phyloP scores from a whole-genome alignment of 2,329 filamentous ascomycete species.

The Alternaria conjuncta region DNA sequence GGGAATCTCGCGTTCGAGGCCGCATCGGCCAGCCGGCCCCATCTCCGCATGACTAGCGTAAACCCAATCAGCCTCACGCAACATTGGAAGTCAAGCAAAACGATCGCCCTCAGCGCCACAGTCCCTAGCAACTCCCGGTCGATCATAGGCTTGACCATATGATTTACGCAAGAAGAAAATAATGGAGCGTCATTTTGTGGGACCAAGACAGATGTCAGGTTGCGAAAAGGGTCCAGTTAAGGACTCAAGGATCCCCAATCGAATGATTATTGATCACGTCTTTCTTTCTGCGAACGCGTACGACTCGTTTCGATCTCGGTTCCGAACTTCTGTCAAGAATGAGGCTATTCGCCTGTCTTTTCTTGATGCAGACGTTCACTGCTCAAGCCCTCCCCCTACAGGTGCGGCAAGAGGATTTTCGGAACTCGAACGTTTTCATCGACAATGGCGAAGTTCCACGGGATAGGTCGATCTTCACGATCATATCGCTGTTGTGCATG shows the following conservation, averaged over 20 bases:
- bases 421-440: background rate
- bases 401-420: background rate
- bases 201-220: background rate
- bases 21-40: background rate
- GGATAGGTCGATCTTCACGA: slow-evolving; percentile 1
- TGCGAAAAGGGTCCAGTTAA: slow-evolving; percentile 2
- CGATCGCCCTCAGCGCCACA: slow-evolving; percentile 1
- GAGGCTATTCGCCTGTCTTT: background rate
- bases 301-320: background rate
- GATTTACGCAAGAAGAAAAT: background rate
- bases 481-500: slow-evolving; percentile 1
- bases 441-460: background rate
- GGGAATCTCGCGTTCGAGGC: background rate
- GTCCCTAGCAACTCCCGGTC: background rate
- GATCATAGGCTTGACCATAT: background rate
- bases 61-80: slow-evolving; percentile 1
- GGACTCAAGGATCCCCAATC: background rate
- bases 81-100: background rate
- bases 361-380: background rate
- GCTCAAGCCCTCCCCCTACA: background rate
- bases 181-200: background rate
- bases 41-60: background rate
- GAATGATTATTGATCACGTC: background rate
- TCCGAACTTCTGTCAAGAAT: background rate
- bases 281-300: background rate